A percentile compares a stretch with the other conserved stretches of the same genome.
Conservation (phyloP, 169 alveolate species). For the Plasmodium cynomolgi region DNA sequence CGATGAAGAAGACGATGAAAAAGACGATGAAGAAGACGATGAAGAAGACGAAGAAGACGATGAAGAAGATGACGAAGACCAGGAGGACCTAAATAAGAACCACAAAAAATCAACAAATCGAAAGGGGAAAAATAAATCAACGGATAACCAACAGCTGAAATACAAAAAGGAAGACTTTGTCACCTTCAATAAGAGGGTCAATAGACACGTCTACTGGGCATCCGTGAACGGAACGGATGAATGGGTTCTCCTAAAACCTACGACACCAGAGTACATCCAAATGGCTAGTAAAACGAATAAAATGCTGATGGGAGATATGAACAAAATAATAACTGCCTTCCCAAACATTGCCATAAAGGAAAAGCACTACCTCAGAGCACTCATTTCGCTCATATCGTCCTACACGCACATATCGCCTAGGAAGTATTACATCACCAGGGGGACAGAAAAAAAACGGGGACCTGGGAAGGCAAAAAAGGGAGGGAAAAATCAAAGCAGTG, state of each 20-base stretch:
- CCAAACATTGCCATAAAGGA: constrained; percentile 52
- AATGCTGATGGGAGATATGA: constrained; percentile 40
- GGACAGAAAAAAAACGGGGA: neutral
- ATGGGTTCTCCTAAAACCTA: constrained; percentile 45
- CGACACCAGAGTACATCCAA: constrained; percentile 44
- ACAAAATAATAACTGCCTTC: constrained; percentile 42
- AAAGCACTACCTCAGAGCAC: constrained; percentile 60
- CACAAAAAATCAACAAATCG: neutral
- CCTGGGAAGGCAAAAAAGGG: neutral
- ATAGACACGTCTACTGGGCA: constrained; percentile 55
- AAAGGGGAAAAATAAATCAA: neutral
- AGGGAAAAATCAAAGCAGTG: neutral
- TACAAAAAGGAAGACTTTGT: constrained; percentile 47
- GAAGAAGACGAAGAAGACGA: neutral
- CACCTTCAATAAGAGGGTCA: constrained; percentile 38
- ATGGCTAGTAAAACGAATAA: constrained; percentile 28
- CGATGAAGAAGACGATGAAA: neutral
- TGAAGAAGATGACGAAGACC: neutral
- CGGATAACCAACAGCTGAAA: neutral
- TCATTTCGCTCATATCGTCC: constrained; percentile 55
- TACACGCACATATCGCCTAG: constrained; percentile 52
- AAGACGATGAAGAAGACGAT: neutral
- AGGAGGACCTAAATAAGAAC: neutral
- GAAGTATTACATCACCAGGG: constrained; percentile 14
- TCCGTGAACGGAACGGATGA: constrained; percentile 41